phyloP scores from a whole-genome alignment of 2,329 filamentous ascomycete genomes.

The Onygena corvina region DNA sequence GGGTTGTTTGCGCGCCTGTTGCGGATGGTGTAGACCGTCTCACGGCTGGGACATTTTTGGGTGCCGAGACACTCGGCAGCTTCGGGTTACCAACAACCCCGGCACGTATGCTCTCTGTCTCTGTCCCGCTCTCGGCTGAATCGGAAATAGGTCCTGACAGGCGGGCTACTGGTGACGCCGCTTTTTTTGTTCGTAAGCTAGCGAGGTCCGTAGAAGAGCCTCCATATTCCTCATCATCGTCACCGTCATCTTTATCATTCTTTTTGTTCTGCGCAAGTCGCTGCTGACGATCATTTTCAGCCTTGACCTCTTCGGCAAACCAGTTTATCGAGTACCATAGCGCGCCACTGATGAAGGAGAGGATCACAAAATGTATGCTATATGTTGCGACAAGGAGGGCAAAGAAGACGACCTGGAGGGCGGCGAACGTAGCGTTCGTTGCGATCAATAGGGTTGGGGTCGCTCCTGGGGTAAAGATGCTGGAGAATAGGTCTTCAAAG shows the following conservation, averaged over 20 bases:
- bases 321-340: slow-evolving; percentile 95
- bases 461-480: slow-evolving; percentile 83
- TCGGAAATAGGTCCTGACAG: slow-evolving; percentile 22
- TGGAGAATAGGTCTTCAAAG: slow-evolving; percentile 71
- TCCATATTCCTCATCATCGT: too few relatives aligned
- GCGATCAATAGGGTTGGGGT: slow-evolving; percentile 79
- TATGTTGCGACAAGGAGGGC: slow-evolving; percentile 66
- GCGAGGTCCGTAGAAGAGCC: slow-evolving; percentile 1
- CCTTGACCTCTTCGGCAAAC: slow-evolving; percentile 60
- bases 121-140: slow-evolving; percentile 35
- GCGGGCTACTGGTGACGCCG: slow-evolving; percentile 10
- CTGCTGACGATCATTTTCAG: slow-evolving; percentile 34
- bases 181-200: slow-evolving; percentile 13
- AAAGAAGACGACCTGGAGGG: slow-evolving; percentile 67
- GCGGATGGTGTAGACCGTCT: slow-evolving; percentile 35
- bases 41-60: slow-evolving; percentile 6
- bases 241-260: slow-evolving; percentile 27
- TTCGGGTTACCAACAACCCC: slow-evolving; percentile 12
- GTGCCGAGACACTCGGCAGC: neutral
- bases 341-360: slow-evolving; percentile 66
- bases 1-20: slow-evolving; percentile 12
- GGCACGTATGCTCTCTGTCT: slow-evolving; percentile 27
- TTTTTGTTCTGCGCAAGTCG: slow-evolving; percentile 35
- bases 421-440: slow-evolving; percentile 79
- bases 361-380: slow-evolving; percentile 76